Percentiles rank a stretch among this genome's conserved stretches.
Evolutionary conservation across 768 basidiomycete genomes (phyloP).

Genomic region (Paxillus ammoniavirescens): DNA sequence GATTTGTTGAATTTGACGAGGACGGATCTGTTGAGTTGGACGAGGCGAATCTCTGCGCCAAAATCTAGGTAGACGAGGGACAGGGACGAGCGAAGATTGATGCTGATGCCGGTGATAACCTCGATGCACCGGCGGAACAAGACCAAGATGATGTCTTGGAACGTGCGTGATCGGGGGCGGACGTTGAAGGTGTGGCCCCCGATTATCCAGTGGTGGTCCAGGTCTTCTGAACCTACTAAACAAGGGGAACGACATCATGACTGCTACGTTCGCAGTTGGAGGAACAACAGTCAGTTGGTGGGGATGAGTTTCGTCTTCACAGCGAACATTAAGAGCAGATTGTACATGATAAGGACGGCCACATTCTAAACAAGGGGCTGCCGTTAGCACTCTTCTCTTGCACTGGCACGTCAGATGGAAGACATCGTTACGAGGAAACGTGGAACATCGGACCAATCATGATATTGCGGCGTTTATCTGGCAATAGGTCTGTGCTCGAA

Average conservation of each 20-base stretch:
- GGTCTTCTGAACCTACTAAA: conserved; percentile 22
- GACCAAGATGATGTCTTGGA: conserved; percentile 18
- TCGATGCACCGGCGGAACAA: conserved; percentile 19
- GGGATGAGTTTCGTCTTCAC: conserved; percentile 5
- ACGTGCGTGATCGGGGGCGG: conserved; percentile 14
- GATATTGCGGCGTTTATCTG: conserved; percentile 22
- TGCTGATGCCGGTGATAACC: conserved; percentile 15
- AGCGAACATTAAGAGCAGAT: conserved; percentile 28
- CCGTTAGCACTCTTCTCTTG: conserved; percentile 25
- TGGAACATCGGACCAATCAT: conserved; percentile 22
- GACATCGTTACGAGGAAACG: conserved; percentile 1
- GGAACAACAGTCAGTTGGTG: conserved; percentile 9
- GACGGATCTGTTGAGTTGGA: neutral
- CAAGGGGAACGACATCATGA: conserved; percentile 28
- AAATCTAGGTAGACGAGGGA: conserved; percentile 10
- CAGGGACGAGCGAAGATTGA: conserved; percentile 3
- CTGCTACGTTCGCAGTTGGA: conserved; percentile 7
- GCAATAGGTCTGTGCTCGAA: conserved; percentile 14
- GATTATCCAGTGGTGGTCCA: conserved; percentile 13
- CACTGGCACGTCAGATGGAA: conserved; percentile 29
- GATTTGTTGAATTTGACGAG: conserved; percentile 4
- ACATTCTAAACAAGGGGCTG: conserved; percentile 24
- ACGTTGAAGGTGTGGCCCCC: conserved; percentile 15
- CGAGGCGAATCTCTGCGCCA: conserved; percentile 20
- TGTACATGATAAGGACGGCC: conserved; percentile 26